Percentiles rank a stretch among this genome's conserved stretches.
phyloP scores from a whole-genome alignment of 768 basidiomycete genomes.

The Imleria badia region DNA sequence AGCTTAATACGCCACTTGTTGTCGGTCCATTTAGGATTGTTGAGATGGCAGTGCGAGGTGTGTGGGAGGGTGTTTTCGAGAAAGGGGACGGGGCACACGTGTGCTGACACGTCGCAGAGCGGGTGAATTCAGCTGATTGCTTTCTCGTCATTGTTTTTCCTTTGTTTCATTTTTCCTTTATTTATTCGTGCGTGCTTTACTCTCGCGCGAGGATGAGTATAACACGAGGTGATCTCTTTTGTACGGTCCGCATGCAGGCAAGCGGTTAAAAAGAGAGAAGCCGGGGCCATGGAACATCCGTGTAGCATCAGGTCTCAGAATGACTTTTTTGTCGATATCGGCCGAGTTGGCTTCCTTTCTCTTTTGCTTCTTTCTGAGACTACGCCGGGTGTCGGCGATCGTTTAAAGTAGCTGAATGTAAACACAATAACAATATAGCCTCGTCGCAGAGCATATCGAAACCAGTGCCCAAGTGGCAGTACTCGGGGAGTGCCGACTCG shows the following conservation, averaged over 20 bases:
- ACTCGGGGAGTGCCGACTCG: not conserved
- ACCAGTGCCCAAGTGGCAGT: not conserved
- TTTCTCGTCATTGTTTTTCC: too few relatives aligned
- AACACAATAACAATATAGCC: not conserved
- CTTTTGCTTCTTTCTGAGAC: not conserved
- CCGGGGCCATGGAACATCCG: not conserved
- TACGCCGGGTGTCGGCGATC: too few relatives aligned
- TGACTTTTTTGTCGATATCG: not conserved
- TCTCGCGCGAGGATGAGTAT: too few relatives aligned
- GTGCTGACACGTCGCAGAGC: not conserved
- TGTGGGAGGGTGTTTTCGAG: conserved; percentile 19
- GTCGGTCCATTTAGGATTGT: conserved; percentile 14
- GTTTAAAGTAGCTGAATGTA: not conserved
- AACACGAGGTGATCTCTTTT: too few relatives aligned
- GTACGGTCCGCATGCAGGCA: not conserved
- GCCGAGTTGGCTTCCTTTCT: not conserved
- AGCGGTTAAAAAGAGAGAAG: not conserved
- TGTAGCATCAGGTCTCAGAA: not conserved
- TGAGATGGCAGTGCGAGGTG: conserved; percentile 13
- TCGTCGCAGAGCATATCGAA: not conserved
- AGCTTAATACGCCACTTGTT: conserved; percentile 20
- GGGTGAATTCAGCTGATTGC: not conserved
- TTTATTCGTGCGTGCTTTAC: not conserved
- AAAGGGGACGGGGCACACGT: conserved; percentile 13
- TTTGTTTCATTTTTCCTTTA: not conserved